These are phyloP conservation scores for Rhododendron molle DNA, from an alignment of 148 eudicot species.

Conservation along the genomic window DNA sequence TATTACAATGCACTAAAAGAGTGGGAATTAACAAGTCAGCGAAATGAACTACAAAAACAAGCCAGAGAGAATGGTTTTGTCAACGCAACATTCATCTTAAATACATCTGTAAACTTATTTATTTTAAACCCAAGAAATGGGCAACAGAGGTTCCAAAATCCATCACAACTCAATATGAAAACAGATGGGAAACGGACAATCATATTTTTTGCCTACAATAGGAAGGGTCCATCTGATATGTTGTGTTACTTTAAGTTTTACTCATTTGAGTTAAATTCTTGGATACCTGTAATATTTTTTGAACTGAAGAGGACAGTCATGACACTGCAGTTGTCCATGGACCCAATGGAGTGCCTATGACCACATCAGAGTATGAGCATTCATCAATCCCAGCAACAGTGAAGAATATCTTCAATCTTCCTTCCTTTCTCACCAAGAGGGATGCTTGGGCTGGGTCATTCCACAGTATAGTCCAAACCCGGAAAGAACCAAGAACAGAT, in stretches of 20 bases:
- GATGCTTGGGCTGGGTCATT: slow-evolving; percentile 91
- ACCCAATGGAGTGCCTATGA: slow-evolving; percentile 57
- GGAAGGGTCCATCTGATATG: neutral
- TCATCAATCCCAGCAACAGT: slow-evolving; percentile 73
- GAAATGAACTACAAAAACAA: neutral
- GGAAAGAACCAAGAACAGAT: slow-evolving; percentile 62
- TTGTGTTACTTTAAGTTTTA: neutral
- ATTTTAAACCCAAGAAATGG: neutral
- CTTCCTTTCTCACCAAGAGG: slow-evolving; percentile 60
- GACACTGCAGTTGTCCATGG: slow-evolving; percentile 70
- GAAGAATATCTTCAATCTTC: slow-evolving; percentile 64
- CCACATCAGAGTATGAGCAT: slow-evolving; percentile 81
- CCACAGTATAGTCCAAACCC: slow-evolving; percentile 43
- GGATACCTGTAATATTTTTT: neutral
- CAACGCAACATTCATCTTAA: neutral
- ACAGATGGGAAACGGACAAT: neutral
- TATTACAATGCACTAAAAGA: too few species aligned
- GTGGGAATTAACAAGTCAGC: too few species aligned
- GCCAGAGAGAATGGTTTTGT: neutral
- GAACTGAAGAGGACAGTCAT: neutral
- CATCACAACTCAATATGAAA: neutral
- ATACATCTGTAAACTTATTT: neutral
- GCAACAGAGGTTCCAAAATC: neutral
- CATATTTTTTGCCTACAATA: neutral
- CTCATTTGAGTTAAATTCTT: neutral